Evolutionary conservation across 23 red algal genomes (phyloP), one percentile per base, ranked within the genome.

Genomic region (Gracilaria domingensis): DNA sequence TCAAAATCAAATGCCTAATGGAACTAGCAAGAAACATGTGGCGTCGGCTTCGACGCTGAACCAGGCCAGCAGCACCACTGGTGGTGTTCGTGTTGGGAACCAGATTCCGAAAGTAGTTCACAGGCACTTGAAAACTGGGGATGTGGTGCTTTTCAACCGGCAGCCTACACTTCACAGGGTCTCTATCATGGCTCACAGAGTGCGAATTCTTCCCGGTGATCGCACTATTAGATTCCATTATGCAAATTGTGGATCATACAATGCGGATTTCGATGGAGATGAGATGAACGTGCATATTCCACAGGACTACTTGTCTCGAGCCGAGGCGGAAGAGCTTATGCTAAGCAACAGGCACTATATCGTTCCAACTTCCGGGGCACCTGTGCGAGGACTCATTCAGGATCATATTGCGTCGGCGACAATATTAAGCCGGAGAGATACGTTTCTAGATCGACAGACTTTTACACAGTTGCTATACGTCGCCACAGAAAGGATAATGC

Each of bases 231-330:
- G 97, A 24, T 90, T 99, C 45, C 97, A 99, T 66, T 99, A 99
- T 80, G 93, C 97, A 48, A 99, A 99, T 62, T 99, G 97, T 79
- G 91, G 95, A n/a, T 91, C 97, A 24, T 99, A 99, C 66, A 99
- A 99, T 60, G 97, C 97, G 40, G 97, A 99, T 87, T 99, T 99
- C 88, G 97, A 99, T 55, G 97, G 97, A 38, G 97, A 99, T 83
- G 97, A 99, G 82, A 99, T 99, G 97, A 99, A 99, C 65, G 37
- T 99, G 32, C 94, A 99, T 89, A 79, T 99, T 90, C 97, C 97
- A 14, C 97, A 99, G 65, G 94, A 99, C 81, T 82, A 81, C 35
- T 50, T 94, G 16, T 76, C 97, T 57, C 73, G 84, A 53, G 93
- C 97, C 6, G 97, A 99, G 64, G 97, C 94, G 7, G 50, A 85